These are phyloP conservation scores for Funneliformis caledonium DNA, from an alignment of 371 early-diverging fungal species.

Conservation along the genomic window DNA sequence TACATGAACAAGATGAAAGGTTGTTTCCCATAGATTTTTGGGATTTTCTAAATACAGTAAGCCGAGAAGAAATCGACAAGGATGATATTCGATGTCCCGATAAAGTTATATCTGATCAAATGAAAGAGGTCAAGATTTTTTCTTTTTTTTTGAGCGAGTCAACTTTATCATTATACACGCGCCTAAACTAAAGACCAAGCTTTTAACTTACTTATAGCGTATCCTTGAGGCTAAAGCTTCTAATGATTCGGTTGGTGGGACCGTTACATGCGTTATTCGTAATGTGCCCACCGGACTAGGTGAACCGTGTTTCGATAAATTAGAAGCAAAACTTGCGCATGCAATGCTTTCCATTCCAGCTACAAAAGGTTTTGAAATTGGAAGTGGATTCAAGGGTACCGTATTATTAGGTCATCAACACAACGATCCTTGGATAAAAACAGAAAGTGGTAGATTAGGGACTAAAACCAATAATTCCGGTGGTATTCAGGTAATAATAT, in stretches of 20 bases:
- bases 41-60: constrained; percentile 69
- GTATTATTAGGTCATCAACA: constrained; percentile 86
- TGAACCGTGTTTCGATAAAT: constrained; percentile 97
- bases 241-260: constrained; percentile 95
- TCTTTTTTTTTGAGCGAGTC: no score
- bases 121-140: constrained; percentile 61
- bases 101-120: constrained; percentile 57
- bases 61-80: constrained; percentile 74
- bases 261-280: constrained; percentile 95
- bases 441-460: constrained; percentile 61
- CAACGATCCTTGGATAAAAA: constrained; percentile 88
- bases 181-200: background rate
- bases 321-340: constrained; percentile 96
- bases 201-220: constrained; percentile 44
- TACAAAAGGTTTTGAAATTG: constrained; percentile 97
- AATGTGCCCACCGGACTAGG: constrained; percentile 94
- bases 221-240: constrained; percentile 80
- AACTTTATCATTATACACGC: background rate
- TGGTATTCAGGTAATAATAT: constrained; percentile 76
- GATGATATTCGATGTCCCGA: constrained; percentile 82
- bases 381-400: constrained; percentile 91
- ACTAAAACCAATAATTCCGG: constrained; percentile 94
- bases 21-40: constrained; percentile 62
- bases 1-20: constrained; percentile 56
- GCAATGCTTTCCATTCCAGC: constrained; percentile 99